Conservation (phyloP, 306 rosid genomes). For the Casuarina equisetifolia region DNA sequence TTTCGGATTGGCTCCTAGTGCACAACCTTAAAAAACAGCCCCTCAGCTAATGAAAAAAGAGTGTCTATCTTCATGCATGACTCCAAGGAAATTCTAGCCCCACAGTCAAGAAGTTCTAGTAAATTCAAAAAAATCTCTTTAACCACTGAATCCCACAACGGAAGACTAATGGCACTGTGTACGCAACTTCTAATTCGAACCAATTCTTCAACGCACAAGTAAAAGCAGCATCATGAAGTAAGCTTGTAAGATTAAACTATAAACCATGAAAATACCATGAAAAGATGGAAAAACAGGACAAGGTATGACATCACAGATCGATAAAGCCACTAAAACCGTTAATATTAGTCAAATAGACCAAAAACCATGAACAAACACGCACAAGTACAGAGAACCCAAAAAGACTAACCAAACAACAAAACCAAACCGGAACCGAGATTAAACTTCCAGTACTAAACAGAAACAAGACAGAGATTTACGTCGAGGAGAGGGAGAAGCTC, state of each 20-base stretch:
- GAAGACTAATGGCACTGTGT: neutral
- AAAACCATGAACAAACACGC: constrained; percentile 7
- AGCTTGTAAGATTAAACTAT: neutral
- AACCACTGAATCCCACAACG: neutral
- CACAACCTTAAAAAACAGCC: neutral
- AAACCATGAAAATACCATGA: neutral
- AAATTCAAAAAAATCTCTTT: neutral
- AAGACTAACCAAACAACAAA: neutral
- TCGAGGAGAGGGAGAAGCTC: constrained; percentile 74
- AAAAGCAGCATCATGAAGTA: neutral
- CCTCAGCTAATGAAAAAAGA: neutral
- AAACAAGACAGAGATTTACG: constrained; percentile 41
- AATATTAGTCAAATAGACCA: neutral
- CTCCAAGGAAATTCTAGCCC: neutral
- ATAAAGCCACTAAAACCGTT: neutral
- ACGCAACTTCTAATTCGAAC: neutral
- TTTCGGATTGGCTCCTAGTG: no score
- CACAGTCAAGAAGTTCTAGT: neutral
- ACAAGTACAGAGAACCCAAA: neutral
- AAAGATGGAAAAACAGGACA: neutral
- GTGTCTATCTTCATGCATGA: neutral
- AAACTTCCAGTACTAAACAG: neutral
- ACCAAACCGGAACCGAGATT: no score
- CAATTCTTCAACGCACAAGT: no score
- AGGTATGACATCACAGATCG: constrained; percentile 13